These are phyloP conservation scores for Hypoxylon fragiforme DNA, from an alignment of 495 filamentous ascomycete genomes.

Conservation along the genomic window DNA sequence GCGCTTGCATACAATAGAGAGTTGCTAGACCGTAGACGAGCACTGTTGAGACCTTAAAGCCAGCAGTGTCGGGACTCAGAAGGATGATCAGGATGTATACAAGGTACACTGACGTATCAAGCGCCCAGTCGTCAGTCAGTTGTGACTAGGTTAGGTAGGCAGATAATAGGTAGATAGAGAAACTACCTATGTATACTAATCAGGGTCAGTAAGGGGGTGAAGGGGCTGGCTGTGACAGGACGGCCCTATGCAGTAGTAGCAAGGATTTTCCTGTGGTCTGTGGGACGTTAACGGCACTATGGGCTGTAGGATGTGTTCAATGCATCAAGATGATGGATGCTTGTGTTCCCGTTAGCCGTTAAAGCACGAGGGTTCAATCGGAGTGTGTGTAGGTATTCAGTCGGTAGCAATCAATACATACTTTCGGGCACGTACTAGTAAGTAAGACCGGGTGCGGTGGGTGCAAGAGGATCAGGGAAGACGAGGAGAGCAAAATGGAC, in stretches of 20 bases:
- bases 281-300: conserved; percentile 31
- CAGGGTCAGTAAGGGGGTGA: conserved; percentile 10
- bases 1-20: conserved; percentile 6
- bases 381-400: conserved; percentile 12
- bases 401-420: conserved; percentile 29
- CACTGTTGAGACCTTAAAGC: neutral
- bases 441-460: neutral
- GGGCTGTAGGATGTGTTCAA: conserved; percentile 27
- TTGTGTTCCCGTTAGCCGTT: conserved; percentile 35
- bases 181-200: neutral
- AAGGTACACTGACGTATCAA: conserved; percentile 9
- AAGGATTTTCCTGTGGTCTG: conserved; percentile 34
- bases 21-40: too few relatives aligned
- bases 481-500: conserved; percentile 15
- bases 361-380: conserved; percentile 14
- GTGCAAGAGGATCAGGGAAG: conserved; percentile 29
- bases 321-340: conserved; percentile 28
- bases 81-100: too few relatives aligned
- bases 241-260: conserved; percentile 33
- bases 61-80: too few relatives aligned
- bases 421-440: conserved; percentile 8
- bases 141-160: conserved; percentile 10
- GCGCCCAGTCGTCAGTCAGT: conserved; percentile 12
- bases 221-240: conserved; percentile 28
- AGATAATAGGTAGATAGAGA: neutral